A percentile compares a stretch with the other conserved stretches of the same genome.
Conservation (phyloP, 495 filamentous ascomycete genomes). For the Coniosporium apollinis region DNA sequence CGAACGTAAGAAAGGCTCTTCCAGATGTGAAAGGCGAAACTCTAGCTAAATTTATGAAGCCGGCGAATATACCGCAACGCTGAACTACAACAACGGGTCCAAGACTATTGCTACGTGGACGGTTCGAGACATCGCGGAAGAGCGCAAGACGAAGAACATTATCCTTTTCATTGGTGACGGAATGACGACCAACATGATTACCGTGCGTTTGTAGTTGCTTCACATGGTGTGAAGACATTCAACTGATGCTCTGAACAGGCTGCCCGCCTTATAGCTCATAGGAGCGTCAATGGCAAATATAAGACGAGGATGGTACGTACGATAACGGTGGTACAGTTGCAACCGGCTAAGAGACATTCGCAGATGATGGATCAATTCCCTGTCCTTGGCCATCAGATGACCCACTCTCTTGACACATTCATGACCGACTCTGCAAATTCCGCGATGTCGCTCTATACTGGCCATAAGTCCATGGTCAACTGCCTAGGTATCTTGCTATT, state of each 20-base stretch:
- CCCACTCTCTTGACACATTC: constrained; percentile 31
- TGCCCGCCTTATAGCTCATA: constrained; percentile 57
- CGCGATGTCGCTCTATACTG: constrained; percentile 54
- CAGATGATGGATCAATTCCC: constrained; percentile 51
- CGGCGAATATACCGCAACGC: constrained; percentile 50
- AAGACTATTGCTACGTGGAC: constrained; percentile 51
- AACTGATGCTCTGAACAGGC: constrained; percentile 18
- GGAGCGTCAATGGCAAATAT: constrained; percentile 59
- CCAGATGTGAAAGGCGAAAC: not conserved
- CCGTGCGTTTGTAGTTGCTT: constrained; percentile 6
- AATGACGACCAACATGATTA: constrained; percentile 69
- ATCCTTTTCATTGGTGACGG: constrained; percentile 64
- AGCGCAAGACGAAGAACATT: constrained; percentile 59
- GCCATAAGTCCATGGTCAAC: constrained; percentile 60
- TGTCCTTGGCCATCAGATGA: constrained; percentile 52
- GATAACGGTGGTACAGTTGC: too few relatives aligned
- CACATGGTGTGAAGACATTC: not conserved
- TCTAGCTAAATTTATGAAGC: too few relatives aligned
- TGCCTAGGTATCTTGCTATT: too few relatives aligned
- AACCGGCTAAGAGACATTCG: too few relatives aligned
- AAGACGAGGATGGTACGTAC: constrained; percentile 37
- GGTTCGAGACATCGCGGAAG: constrained; percentile 44
- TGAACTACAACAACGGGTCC: constrained; percentile 48
- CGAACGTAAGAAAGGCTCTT: constrained; percentile 28
- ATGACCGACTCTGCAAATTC: constrained; percentile 68